Conservation (phyloP, 1,284 basidiomycete genomes). For the Leccinum griseonigrum region DNA sequence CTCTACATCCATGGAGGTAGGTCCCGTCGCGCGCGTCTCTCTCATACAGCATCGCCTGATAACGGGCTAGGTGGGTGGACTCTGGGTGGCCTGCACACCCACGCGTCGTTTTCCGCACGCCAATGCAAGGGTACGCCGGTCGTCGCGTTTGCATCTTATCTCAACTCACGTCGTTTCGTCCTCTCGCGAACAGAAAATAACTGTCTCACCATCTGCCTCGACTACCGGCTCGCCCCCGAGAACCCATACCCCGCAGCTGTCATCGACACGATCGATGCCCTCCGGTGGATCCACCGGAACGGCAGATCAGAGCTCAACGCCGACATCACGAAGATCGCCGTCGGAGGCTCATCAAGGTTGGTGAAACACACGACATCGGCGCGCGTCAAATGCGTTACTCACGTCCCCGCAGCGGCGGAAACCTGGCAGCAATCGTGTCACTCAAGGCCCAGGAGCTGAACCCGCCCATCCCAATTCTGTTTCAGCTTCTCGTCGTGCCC, state of each 20-base stretch:
- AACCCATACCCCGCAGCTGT: slow-evolving; percentile 71
- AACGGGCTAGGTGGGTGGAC: slow-evolving; percentile 73
- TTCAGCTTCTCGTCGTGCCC: slow-evolving; percentile 68
- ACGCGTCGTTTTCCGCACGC: slow-evolving; percentile 46
- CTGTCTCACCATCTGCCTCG: slow-evolving; percentile 59
- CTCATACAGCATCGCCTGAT: slow-evolving; percentile 39
- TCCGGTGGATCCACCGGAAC: slow-evolving; percentile 59
- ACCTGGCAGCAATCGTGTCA: slow-evolving; percentile 65
- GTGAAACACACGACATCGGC: background rate
- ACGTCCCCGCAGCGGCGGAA: slow-evolving; percentile 55
- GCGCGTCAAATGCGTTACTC: background rate
- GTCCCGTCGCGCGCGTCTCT: background rate
- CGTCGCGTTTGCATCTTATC: too few relatives aligned
- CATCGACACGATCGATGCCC: slow-evolving; percentile 66
- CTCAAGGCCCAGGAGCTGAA: slow-evolving; percentile 54
- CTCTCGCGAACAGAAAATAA: slow-evolving; percentile 21
- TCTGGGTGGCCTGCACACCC: slow-evolving; percentile 56
- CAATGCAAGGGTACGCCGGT: slow-evolving; percentile 23
- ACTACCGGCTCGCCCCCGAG: slow-evolving; percentile 77
- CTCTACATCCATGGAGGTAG: slow-evolving; percentile 16
- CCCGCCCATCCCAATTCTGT: slow-evolving; percentile 54
- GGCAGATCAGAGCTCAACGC: slow-evolving; percentile 40
- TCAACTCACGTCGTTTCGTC: background rate
- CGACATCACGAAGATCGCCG: slow-evolving; percentile 45
- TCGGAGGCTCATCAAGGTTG: slow-evolving; percentile 71